Evolutionary conservation across 2,329 filamentous ascomycete species (phyloP), one percentile per base, ranked within the genome.

Genomic region (Zymoseptoria tritici): DNA sequence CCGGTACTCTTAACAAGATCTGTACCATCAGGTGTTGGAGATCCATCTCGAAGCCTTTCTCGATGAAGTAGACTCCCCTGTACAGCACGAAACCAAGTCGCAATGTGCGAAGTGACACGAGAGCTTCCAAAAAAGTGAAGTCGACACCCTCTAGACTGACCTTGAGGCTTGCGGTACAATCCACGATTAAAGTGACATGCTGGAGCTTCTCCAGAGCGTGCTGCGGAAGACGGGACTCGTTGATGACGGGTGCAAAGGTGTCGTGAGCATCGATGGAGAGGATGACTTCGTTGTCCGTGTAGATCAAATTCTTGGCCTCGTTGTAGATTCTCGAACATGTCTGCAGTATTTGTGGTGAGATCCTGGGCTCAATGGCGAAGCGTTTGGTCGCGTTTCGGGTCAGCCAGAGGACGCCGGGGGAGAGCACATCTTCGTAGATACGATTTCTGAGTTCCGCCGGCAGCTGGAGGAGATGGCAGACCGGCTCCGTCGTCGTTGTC

Each of bases 241-340:
- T 56, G 26, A 70, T 66, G 0, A 63, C 60, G 2, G 68, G 69
- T 63, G 62, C 67, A 60, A 60, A 63, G 13, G 63, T 65, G 29
- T 68, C 68, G 62, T 68, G 64, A 7, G 64, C 67, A 56, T 67
- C 63, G 24, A 69, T 24, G 13, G 58, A 36, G 61, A 70, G 53
- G 54, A 53, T 71, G 68, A 81, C 79, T 19, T 73, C 71, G 66
- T 81, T 78, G 16, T 68, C 66, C 4, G 71, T 70, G 64, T 79
- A 80, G 13, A 81, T 69, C 8, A 81, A 69, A 19, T 70, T 66
- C 2, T 64, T 62, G 0, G 75, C 75, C 71, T 80, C 78, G 22
- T 65, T 21, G 66, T 76, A 63, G 63, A 77, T 73, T 49, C 71
- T 71, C 16, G 65, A 70, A 65, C 73, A 77, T 9, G 75, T 75